A percentile compares a stretch with the other conserved stretches of the same genome.
phyloP scores from a whole-genome alignment of 805 yeast genomes.

The Scheffersomyces ergatensis region DNA sequence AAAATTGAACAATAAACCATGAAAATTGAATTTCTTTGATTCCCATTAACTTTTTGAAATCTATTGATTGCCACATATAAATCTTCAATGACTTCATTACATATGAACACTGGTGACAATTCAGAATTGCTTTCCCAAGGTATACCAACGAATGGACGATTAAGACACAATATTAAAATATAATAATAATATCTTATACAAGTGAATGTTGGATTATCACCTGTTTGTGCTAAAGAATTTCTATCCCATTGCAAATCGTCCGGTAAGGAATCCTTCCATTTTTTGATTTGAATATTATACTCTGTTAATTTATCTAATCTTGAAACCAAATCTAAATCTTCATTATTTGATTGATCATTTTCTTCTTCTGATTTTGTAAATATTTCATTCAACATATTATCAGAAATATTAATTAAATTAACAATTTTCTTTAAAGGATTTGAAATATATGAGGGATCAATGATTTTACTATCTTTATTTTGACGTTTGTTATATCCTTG shows the following conservation, averaged over 20 bases:
- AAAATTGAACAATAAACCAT: constrained; percentile 48
- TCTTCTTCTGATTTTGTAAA: constrained; percentile 38
- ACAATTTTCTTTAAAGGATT: constrained; percentile 43
- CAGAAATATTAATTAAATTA: constrained; percentile 42
- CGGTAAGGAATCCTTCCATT: constrained; percentile 53
- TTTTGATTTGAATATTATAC: constrained; percentile 48
- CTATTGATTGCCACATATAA: constrained; percentile 34
- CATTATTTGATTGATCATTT: constrained; percentile 20
- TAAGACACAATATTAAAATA: constrained; percentile 55
- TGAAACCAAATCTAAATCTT: constrained; percentile 44
- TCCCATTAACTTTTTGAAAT: constrained; percentile 39
- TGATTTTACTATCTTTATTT: constrained; percentile 10
- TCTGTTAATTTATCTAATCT: constrained; percentile 35
- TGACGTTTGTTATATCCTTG: constrained; percentile 12
- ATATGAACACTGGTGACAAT: constrained; percentile 32
- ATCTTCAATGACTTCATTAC: constrained; percentile 41
- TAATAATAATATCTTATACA: constrained; percentile 58
- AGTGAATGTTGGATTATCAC: constrained; percentile 53
- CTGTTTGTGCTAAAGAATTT: constrained; percentile 33
- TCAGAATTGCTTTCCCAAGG: constrained; percentile 9
- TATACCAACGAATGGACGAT: constrained; percentile 55
- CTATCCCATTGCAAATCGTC: constrained; percentile 49
- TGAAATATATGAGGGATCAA: constrained; percentile 31
- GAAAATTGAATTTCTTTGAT: constrained; percentile 41
- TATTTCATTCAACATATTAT: constrained; percentile 43